Conservation (phyloP, 306 rosid species). For the Trifolium dubium region DNA sequence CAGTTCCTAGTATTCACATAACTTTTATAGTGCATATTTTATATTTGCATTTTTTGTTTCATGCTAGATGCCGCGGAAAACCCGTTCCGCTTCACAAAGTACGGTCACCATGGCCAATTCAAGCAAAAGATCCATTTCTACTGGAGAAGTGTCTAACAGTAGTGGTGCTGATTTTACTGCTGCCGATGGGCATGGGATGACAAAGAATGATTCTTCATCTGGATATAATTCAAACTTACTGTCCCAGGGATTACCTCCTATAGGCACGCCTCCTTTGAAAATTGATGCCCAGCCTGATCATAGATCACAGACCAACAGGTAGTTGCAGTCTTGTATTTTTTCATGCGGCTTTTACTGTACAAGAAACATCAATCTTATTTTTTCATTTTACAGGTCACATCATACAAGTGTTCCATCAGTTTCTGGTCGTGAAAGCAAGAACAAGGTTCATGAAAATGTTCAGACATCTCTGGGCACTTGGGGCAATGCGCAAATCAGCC, state of each 20-base stretch:
- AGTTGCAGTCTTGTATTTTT: conserved; percentile 31
- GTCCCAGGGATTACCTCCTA: conserved; percentile 84
- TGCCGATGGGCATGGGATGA: conserved; percentile 56
- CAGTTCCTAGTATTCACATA: conserved; percentile 15
- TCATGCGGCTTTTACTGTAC: background rate
- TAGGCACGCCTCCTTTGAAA: conserved; percentile 90
- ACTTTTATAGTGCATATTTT: conserved; percentile 35
- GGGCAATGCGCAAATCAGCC: conserved; percentile 71
- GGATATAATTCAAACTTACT: conserved; percentile 60
- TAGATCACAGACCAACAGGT: conserved; percentile 76
- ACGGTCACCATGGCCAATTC: conserved; percentile 45
- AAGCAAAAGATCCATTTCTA: conserved; percentile 54
- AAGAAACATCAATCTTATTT: conserved; percentile 24
- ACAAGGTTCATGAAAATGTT: conserved; percentile 64
- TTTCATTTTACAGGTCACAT: conserved; percentile 56
- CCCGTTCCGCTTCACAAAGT: conserved; percentile 56
- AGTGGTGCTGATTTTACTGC: conserved; percentile 54
- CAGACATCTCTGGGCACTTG: conserved; percentile 75
- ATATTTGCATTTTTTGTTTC: conserved; percentile 27
- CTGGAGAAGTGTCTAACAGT: conserved; percentile 54
- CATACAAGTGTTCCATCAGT: conserved; percentile 59
- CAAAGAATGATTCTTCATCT: conserved; percentile 60
- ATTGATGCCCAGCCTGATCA: conserved; percentile 66
- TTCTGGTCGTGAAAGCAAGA: conserved; percentile 63
- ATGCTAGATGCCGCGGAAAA: conserved; percentile 64